Evolutionary conservation across 73 alveolate species (phyloP).

Genomic region (Urostyla sp.): DNA sequence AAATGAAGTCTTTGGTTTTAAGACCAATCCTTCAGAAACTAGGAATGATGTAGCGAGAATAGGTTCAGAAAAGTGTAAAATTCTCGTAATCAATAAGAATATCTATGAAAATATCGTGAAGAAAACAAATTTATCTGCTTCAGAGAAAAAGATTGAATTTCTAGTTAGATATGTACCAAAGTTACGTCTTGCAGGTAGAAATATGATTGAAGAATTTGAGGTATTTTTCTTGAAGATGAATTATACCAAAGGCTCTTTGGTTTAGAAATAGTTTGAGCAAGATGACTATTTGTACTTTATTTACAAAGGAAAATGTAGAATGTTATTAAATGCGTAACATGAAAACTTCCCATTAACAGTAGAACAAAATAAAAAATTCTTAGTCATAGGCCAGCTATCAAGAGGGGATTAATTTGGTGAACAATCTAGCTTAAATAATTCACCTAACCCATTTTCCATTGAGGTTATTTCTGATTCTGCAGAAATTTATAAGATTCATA

Average conservation of each 20-base stretch:
- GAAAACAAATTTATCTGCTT: conserved; percentile 29
- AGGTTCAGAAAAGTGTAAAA: conserved; percentile 14
- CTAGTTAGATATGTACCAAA: conserved; percentile 50
- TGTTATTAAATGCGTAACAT: neutral
- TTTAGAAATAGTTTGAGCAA: conserved; percentile 27
- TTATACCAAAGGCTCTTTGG: conserved; percentile 41
- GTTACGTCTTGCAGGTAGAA: conserved; percentile 34
- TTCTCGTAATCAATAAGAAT: conserved; percentile 5
- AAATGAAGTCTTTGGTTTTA: conserved; percentile 20
- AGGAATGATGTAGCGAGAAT: conserved; percentile 35
- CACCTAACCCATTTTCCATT: conserved; percentile 41
- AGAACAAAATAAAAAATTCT: conserved; percentile 4
- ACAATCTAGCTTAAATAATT: conserved; percentile 43
- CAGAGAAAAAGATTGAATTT: conserved; percentile 55
- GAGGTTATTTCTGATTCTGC: conserved; percentile 34
- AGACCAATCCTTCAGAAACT: neutral
- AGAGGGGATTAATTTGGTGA: conserved; percentile 64
- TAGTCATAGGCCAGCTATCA: conserved; percentile 30
- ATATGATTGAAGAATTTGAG: conserved; percentile 51
- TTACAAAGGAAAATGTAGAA: conserved; percentile 21
- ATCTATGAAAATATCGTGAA: conserved; percentile 33
- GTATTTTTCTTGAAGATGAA: conserved; percentile 24
- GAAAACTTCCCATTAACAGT: neutral
- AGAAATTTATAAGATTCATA: conserved; percentile 47
- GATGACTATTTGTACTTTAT: conserved; percentile 57